Conservation (phyloP, 352 stramenopile species). For the Pythium monospermum region DNA sequence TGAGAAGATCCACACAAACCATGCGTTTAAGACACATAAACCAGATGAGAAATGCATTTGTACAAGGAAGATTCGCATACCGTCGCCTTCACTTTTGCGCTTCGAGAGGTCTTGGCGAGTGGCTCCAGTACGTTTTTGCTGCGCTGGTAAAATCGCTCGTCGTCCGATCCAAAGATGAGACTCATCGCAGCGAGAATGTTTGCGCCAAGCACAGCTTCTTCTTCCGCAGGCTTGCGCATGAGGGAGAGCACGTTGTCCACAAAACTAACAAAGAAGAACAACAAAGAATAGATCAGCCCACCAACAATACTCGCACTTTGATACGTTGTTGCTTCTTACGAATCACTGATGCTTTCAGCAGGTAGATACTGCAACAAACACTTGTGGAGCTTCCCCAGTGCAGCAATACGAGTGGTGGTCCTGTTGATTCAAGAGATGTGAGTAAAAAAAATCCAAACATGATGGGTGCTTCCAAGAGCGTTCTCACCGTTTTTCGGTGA, state of each 20-base stretch:
- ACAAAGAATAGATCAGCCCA: background rate
- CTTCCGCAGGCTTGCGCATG: constrained; percentile 64
- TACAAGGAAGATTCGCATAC: constrained; percentile 24
- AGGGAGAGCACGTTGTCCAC: constrained; percentile 62
- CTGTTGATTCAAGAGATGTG: too few species aligned
- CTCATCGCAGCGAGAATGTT: constrained; percentile 71
- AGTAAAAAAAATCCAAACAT: too few species aligned
- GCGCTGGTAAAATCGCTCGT: constrained; percentile 76
- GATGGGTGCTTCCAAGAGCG: too few species aligned
- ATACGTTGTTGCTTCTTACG: too few species aligned
- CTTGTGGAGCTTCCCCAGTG: constrained; percentile 56
- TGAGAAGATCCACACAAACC: too few species aligned
- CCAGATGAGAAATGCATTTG: background rate
- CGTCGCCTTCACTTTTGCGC: constrained; percentile 52
- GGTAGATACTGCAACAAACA: constrained; percentile 67
- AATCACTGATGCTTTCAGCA: constrained; percentile 63
- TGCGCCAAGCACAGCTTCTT: constrained; percentile 55
- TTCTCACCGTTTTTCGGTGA: constrained; percentile 69
- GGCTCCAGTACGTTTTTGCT: constrained; percentile 65
- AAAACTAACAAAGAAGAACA: constrained; percentile 34
- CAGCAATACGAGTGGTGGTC: constrained; percentile 65
- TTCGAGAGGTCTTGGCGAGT: constrained; percentile 61
- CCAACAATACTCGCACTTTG: background rate
- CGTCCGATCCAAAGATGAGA: constrained; percentile 66
- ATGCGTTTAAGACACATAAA: background rate